A percentile compares a stretch with the other conserved stretches of the same genome.
These are phyloP conservation scores for Scheffersomyces segobiensis DNA, from an alignment of 1,139 yeast genomes.

Conservation along the genomic window DNA sequence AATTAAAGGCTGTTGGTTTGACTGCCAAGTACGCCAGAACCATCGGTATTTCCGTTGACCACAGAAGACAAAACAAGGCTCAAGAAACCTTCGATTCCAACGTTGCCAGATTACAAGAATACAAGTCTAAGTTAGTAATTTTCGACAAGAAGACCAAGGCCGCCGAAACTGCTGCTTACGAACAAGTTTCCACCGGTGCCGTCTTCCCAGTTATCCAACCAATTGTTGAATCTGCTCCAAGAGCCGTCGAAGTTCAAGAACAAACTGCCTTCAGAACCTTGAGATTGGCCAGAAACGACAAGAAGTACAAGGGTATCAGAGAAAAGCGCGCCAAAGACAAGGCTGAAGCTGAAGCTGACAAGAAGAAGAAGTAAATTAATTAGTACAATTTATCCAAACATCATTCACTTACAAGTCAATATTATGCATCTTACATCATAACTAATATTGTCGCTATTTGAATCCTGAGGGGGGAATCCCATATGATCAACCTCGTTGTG, in stretches of 20 bases:
- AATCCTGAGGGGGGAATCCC: background rate
- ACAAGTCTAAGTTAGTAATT: conserved; percentile 92
- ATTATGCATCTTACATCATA: background rate
- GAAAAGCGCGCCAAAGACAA: conserved; percentile 95
- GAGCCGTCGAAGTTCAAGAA: conserved; percentile 85
- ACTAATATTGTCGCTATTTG: background rate
- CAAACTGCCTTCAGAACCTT: conserved; percentile 95
- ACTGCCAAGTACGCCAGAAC: conserved; percentile 97
- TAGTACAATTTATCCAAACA: background rate
- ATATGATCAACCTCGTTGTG: background rate
- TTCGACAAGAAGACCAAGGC: conserved; percentile 87
- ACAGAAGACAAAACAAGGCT: conserved; percentile 99
- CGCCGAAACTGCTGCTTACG: conserved; percentile 67
- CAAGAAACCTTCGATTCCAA: conserved; percentile 93
- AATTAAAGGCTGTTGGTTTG: conserved; percentile 97
- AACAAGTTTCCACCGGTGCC: conserved; percentile 78
- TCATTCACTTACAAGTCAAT: background rate
- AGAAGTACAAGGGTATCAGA: conserved; percentile 92
- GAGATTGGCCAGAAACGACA: conserved; percentile 92
- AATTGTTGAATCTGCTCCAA: conserved; percentile 71
- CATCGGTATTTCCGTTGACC: conserved; percentile 98
- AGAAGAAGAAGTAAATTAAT: conserved; percentile 76
- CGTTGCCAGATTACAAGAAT: conserved; percentile 95
- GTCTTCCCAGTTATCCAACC: conserved; percentile 91
- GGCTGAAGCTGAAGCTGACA: conserved; percentile 99